A percentile compares a stretch with the other conserved stretches of the same genome.
Evolutionary conservation across 2,329 filamentous ascomycete species (phyloP).

Genomic region (Claviceps pazoutovae): DNA sequence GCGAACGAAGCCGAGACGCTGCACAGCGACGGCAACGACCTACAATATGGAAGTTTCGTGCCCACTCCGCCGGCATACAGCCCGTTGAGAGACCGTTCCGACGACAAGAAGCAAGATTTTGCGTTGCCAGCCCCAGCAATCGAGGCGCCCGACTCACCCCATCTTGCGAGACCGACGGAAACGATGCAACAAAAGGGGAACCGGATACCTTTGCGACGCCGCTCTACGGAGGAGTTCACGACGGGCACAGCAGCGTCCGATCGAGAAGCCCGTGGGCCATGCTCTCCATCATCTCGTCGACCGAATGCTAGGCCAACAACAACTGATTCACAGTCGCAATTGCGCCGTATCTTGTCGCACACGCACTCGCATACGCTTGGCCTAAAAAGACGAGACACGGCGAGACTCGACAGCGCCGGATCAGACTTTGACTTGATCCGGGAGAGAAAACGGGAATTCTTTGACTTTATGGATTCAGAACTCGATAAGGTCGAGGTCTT

Average conservation of each 20-base stretch:
- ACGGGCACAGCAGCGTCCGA: slow-evolving; percentile 9
- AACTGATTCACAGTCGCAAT: slow-evolving; percentile 15
- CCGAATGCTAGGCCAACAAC: slow-evolving; percentile 3
- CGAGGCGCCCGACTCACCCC: slow-evolving; percentile 18
- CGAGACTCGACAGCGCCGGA: slow-evolving; percentile 28
- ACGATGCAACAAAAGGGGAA: slow-evolving; percentile 9
- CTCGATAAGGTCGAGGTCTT: slow-evolving; percentile 86
- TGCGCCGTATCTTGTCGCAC: slow-evolving; percentile 24
- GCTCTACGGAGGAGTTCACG: slow-evolving; percentile 17
- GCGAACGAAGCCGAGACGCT: slow-evolving; percentile 3
- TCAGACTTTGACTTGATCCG: slow-evolving; percentile 48
- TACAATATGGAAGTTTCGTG: slow-evolving; percentile 41
- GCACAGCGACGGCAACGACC: slow-evolving; percentile 20
- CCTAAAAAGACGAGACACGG: slow-evolving; percentile 1
- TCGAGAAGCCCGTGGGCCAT: background rate
- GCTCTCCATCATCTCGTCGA: slow-evolving; percentile 9
- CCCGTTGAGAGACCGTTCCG: slow-evolving; percentile 5
- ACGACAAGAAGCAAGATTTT: slow-evolving; percentile 23
- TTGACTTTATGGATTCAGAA: slow-evolving; percentile 68
- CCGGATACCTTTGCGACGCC: slow-evolving; percentile 21
- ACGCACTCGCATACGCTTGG: slow-evolving; percentile 3
- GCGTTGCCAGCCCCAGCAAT: slow-evolving; percentile 42
- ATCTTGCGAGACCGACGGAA: slow-evolving; percentile 10
- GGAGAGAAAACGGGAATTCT: slow-evolving; percentile 70
- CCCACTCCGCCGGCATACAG: slow-evolving; percentile 25